Base-by-base conservation (phyloP, 106 monocot species). In the Apostasia ramifera region DNA sequence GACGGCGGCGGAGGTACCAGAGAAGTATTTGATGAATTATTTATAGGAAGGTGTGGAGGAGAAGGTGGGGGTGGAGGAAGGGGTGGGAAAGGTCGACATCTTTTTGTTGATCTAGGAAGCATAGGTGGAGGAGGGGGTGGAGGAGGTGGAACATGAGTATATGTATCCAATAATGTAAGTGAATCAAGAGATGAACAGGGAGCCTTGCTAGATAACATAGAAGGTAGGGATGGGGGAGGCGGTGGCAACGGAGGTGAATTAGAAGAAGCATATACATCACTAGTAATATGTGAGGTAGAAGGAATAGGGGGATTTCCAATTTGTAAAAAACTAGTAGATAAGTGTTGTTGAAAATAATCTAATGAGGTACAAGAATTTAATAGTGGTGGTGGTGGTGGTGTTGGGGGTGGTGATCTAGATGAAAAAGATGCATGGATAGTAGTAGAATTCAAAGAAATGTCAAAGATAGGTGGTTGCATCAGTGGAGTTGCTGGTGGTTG, bases 321-420 rank as follows among this genome's bases (percentile, higher is more conserved):
- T 37, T 7, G 49, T 50, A 10, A 65, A 47, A 15, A 48, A 6
- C 15, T 44, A 62, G 41, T 44, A 11, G 65, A n/a, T 14, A 4
- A 15, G 65, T 45, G 15, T 2, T n/a, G 47, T 2, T n/a, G 65
- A 47, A 47, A 47, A 65, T 45, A 47, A 68, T 55, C 3, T 47
- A 50, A 60, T 48, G 49, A 57, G 8, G 37, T 75, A 11, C 66
- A 43, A n/a, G 39, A 26, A 59, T 62, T 12, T 2, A 44, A 44
- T 1, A 63, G 73, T 6, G 73, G 63, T 6, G 63, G 75, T 8
- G 61, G 67, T 1, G 75, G 73, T 38, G 82, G 63, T 11, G 63
- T 64, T 12, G 71, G 66, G 8, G 58, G 71, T 40, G 41, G 12
- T 3, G 5, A n/a, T 14, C 26, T 26, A 26, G 26, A 26, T 26